phyloP scores from a whole-genome alignment of 2,329 filamentous ascomycete species.

The Cercospora sojina region DNA sequence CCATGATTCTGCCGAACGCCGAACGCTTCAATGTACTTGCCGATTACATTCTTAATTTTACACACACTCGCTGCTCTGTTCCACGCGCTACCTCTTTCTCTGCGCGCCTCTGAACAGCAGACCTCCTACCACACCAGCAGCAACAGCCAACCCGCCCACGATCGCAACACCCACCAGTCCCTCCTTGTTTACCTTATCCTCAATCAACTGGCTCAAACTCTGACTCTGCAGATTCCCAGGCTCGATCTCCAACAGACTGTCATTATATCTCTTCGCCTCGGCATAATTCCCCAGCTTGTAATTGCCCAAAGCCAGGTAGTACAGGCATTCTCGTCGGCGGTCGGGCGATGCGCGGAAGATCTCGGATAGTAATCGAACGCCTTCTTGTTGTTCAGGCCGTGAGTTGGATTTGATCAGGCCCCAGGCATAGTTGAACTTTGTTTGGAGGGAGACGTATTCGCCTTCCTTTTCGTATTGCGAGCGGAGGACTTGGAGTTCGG shows the following conservation, averaged over 20 bases:
- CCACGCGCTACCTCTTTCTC: conserved; percentile 30
- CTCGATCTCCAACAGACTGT: conserved; percentile 85
- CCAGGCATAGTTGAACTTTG: conserved; percentile 99
- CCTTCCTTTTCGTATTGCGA: conserved; percentile 97
- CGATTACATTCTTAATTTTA: not conserved
- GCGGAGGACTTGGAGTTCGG: conserved; percentile 88
- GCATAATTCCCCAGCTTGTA: conserved; percentile 98
- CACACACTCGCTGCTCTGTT: not conserved
- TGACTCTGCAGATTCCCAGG: conserved; percentile 85
- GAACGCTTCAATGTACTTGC: conserved; percentile 11
- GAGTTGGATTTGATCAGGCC: conserved; percentile 90
- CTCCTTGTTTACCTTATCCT: conserved; percentile 94
- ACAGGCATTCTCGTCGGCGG: conserved; percentile 93
- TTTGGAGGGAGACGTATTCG: conserved; percentile 93
- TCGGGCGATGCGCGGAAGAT: conserved; percentile 95
- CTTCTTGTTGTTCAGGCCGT: conserved; percentile 60
- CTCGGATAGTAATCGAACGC: conserved; percentile 30
- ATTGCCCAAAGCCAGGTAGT: conserved; percentile 95
- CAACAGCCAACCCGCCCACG: conserved; percentile 86
- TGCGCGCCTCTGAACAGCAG: conserved; percentile 73
- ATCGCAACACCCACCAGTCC: conserved; percentile 93
- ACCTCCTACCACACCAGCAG: conserved; percentile 87
- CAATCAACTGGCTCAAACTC: conserved; percentile 82
- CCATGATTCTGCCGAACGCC: conserved; percentile 1
- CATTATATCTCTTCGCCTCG: conserved; percentile 92